A percentile compares a stretch with the other conserved stretches of the same genome.
These are phyloP conservation scores for Lathyrus sativus DNA, from an alignment of 306 rosid genomes.

Conservation along the genomic window DNA sequence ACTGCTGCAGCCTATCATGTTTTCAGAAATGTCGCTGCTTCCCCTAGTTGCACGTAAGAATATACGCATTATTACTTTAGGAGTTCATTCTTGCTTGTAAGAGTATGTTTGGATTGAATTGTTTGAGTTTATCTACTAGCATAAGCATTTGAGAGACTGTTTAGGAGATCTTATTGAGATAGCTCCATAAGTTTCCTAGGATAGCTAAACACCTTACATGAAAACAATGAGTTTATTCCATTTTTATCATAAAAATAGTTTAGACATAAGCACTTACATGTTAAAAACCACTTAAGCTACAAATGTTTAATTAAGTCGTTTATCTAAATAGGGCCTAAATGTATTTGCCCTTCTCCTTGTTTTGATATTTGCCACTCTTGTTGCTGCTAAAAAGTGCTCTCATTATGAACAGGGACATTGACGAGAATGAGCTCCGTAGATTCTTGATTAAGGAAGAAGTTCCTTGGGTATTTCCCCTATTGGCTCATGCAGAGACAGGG, in stretches of 20 bases:
- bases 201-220: no score
- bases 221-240: no score
- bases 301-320: not conserved
- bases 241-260: no score
- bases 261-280: not conserved
- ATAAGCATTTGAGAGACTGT: no score
- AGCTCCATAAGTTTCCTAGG: no score
- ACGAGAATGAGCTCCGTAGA: conserved; percentile 67
- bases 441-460: conserved; percentile 94
- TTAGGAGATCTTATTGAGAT: no score
- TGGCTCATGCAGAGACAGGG: conserved; percentile 57
- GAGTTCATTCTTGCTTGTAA: not conserved
- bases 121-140: not conserved
- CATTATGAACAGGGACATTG: conserved; percentile 61
- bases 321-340: not conserved
- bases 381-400: conserved; percentile 21
- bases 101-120: not conserved
- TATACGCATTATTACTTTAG: conserved; percentile 23
- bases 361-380: conserved; percentile 22
- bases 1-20: conserved; percentile 73
- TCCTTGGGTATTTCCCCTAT: conserved; percentile 61
- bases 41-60: conserved; percentile 66
- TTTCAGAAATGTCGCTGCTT: conserved; percentile 67
- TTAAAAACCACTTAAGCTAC: not conserved
- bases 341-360: not conserved